Conservation (phyloP, 225 moss, liverwort and hornwort genomes). For the Physcomitrium patens region DNA sequence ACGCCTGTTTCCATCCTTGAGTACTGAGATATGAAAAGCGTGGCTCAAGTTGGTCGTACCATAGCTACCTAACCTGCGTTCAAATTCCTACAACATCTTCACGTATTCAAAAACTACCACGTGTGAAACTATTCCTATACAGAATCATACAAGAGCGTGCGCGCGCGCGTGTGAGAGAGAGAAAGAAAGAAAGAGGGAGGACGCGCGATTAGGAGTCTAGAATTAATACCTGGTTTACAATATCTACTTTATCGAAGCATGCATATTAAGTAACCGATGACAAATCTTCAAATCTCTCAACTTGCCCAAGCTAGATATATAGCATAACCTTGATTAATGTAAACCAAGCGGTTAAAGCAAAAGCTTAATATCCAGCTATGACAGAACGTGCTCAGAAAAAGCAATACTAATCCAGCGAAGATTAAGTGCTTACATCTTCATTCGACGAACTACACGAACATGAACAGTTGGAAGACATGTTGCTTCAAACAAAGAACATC, state of each 20-base stretch:
- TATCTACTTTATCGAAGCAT: slow-evolving; percentile 16
- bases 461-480: slow-evolving; percentile 46
- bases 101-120: not conserved
- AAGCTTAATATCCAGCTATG: not conserved
- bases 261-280: slow-evolving; percentile 13
- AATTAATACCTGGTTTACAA: not conserved
- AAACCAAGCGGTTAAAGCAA: slow-evolving; percentile 20
- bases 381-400: not conserved
- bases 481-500: slow-evolving; percentile 46
- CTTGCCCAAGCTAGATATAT: not conserved
- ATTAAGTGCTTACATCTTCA: slow-evolving; percentile 36
- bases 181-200: no score
- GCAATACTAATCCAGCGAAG: slow-evolving; percentile 20
- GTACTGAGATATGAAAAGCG: not conserved
- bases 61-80: not conserved
- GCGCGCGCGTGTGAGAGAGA: no score
- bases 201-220: no score
- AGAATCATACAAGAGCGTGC: no score
- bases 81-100: not conserved
- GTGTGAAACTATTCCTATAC: no score
- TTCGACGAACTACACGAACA: slow-evolving; percentile 44
- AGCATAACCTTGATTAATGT: slow-evolving; percentile 5
- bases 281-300: slow-evolving; percentile 8
- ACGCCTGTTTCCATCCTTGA: not conserved
- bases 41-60: not conserved